These are phyloP conservation scores for Plantago lanceolata DNA, from an alignment of 305 asterid genomes.

Conservation along the genomic window DNA sequence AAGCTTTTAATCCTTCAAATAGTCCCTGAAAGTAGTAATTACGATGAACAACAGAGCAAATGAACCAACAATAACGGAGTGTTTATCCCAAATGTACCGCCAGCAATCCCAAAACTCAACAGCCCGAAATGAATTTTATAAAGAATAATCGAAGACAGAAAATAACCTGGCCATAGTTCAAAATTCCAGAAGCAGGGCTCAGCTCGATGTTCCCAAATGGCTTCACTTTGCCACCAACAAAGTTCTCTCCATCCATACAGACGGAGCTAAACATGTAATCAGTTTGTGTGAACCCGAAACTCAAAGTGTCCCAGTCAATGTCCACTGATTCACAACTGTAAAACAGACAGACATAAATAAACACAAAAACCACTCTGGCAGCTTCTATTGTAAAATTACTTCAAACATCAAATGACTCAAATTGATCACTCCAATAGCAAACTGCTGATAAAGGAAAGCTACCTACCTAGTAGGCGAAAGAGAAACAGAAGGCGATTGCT, in stretches of 20 bases:
- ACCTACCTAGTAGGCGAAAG: neutral
- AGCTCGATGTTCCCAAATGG: slow-evolving; percentile 89
- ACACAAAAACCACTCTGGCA: neutral
- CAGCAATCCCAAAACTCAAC: neutral
- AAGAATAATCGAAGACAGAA: slow-evolving; percentile 12
- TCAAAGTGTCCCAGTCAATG: slow-evolving; percentile 89
- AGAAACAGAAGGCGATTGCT: neutral
- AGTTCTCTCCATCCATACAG: slow-evolving; percentile 64
- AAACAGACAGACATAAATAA: neutral
- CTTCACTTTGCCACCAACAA: slow-evolving; percentile 67
- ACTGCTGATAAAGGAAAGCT: too few relatives aligned
- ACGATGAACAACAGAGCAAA: neutral
- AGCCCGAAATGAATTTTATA: neutral
- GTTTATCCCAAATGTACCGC: neutral
- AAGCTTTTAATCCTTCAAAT: slow-evolving; percentile 92
- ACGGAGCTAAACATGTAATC: slow-evolving; percentile 85
- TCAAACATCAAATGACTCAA: neutral
- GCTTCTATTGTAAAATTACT: neutral
- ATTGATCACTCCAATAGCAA: neutral
- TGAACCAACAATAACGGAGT: slow-evolving; percentile 7
- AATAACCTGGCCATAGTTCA: slow-evolving; percentile 87
- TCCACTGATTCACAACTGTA: slow-evolving; percentile 16
- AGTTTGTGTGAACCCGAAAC: slow-evolving; percentile 67
- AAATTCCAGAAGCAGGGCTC: slow-evolving; percentile 89
- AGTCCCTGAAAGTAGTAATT: slow-evolving; percentile 50